phyloP scores from a whole-genome alignment of 2,329 filamentous ascomycete genomes.

The Verticillium nonalfalfae region DNA sequence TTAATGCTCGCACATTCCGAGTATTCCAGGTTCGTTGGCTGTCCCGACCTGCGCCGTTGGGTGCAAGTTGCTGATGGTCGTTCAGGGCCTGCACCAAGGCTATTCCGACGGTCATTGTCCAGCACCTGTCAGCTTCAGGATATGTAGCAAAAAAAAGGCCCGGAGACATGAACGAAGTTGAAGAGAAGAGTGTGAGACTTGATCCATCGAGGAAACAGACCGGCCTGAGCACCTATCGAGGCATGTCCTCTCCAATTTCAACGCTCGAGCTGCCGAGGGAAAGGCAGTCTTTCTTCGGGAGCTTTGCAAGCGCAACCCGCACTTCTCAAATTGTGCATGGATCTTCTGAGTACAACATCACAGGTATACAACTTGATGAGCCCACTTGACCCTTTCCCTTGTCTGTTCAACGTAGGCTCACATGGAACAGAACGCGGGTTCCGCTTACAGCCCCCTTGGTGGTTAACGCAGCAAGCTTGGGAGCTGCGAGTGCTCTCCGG shows the following conservation, averaged over 20 bases:
- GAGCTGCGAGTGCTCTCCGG: neutral
- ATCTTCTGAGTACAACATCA: neutral
- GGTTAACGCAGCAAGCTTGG: neutral
- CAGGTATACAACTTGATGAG: neutral
- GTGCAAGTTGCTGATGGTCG: neutral
- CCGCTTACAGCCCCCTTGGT: constrained; percentile 1
- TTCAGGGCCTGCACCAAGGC: neutral
- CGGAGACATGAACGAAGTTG: neutral
- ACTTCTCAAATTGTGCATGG: neutral
- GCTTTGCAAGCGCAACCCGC: neutral
- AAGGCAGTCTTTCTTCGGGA: constrained; percentile 1
- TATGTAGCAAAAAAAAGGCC: neutral
- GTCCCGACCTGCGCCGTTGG: neutral
- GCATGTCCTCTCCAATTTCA: neutral
- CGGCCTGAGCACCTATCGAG: neutral
- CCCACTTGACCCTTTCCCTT: no score
- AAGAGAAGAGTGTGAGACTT: neutral
- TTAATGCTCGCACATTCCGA: neutral
- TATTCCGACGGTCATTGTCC: neutral
- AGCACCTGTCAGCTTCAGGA: neutral
- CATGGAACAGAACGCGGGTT: neutral
- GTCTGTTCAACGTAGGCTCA: neutral
- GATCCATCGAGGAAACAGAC: neutral
- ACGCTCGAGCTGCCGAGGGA: neutral
- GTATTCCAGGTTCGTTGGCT: neutral